Evolutionary conservation across 176 grass and related monocot genomes (phyloP), one percentile per base, ranked within the genome.

Genomic region (Carex cristatella): DNA sequence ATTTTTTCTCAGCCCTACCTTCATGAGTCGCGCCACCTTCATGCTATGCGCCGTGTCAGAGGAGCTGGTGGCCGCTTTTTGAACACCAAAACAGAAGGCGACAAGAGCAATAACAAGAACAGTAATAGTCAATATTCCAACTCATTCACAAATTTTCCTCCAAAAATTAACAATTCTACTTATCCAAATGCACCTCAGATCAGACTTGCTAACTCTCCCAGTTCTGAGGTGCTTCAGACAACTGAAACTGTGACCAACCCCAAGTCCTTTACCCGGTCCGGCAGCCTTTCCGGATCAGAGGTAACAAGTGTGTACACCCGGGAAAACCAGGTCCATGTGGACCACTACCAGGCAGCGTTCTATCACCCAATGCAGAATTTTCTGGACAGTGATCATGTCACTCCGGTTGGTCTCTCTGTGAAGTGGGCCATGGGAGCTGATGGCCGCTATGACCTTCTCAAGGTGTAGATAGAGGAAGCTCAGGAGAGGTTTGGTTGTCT

Each of bases 1-100:
- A 32, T 65, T 68, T n/a, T 72, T 11, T 70, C 61, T 40, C 82
- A 99, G 97, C 91, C 93, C 0, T 99, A 99, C 58, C 90, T 96
- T 15, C 97, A 99, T 2, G 97, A 96, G 82, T 99, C 93, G 0
- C 90, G 96, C 19, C 96, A 99, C 80, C 93, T 83, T 49, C 96
- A 99, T 46, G 96, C 96, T 4, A 92, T 95, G 91, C 93, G 93
- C 40, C 91, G 96, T 7, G 91, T 78, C 4, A 82, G 93, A 76
- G 96, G 93, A 76, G 87, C 86, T 0, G 93, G 96, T 12, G 96
- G 96, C 19, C 96, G 96, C 31, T 99, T 99, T 82, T 86, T 99
- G n/a, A 99, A 95, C 91, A 94, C 84, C 0, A 95, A 98, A 88
- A 90, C 87, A n/a, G 84, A 91, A 62, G 88, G 46, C 4, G 7